phyloP scores from a whole-genome alignment of 2,329 filamentous ascomycete genomes.

The Colletotrichum australisinense region DNA sequence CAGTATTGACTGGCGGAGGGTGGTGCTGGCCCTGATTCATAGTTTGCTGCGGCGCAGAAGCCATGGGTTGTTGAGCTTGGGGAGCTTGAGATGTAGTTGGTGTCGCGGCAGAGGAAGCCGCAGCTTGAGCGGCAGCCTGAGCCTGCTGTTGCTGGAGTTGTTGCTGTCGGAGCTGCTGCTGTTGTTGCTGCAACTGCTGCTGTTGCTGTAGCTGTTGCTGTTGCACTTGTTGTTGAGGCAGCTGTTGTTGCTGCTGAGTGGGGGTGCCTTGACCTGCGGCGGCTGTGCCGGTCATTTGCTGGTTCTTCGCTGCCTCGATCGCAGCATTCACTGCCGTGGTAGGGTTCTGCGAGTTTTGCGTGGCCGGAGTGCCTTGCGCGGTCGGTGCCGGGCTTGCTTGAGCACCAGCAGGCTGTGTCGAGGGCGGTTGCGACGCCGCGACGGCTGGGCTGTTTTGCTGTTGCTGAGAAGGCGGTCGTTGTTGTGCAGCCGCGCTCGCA shows the following conservation, averaged over 20 bases:
- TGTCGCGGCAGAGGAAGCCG: constrained; percentile 18
- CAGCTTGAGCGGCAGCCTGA: constrained; percentile 37
- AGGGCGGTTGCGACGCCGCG: constrained; percentile 32
- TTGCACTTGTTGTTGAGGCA: constrained; percentile 32
- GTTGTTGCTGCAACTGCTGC: constrained; percentile 46
- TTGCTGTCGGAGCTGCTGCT: constrained; percentile 36
- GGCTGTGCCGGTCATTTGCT: constrained; percentile 44
- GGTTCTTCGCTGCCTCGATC: constrained; percentile 59
- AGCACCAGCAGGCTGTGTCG: constrained; percentile 35
- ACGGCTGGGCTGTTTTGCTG: constrained; percentile 35
- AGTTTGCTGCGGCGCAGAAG: constrained; percentile 15
- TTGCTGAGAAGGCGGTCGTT: constrained; percentile 30
- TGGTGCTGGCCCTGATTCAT: constrained; percentile 45
- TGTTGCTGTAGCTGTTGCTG: constrained; percentile 41
- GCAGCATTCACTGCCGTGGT: constrained; percentile 56
- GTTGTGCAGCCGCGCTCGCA: constrained; percentile 23
- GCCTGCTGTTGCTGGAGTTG: constrained; percentile 42
- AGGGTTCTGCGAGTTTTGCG: constrained; percentile 43
- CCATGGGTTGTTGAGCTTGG: constrained; percentile 17
- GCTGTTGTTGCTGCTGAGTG: constrained; percentile 35
- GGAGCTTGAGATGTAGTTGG: constrained; percentile 19
- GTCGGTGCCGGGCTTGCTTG: constrained; percentile 10
- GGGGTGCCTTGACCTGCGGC: constrained; percentile 43
- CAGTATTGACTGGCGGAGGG: constrained; percentile 61
- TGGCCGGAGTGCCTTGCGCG: not conserved